Conservation (phyloP, 2,329 filamentous ascomycete genomes). For the Aspergillus persii region DNA sequence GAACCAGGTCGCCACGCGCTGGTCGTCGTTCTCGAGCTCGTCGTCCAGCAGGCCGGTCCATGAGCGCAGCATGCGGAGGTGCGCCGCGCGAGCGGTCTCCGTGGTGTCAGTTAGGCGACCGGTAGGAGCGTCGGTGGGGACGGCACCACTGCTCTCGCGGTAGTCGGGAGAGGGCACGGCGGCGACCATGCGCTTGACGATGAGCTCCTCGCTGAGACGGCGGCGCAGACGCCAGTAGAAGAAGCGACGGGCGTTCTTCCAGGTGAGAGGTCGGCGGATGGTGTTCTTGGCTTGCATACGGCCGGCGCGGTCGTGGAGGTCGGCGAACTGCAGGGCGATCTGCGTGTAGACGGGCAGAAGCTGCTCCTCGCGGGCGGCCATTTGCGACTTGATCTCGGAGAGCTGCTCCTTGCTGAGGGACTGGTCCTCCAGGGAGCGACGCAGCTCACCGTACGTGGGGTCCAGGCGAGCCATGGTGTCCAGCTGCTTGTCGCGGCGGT, state of each 20-base stretch:
- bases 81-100: slow-evolving; percentile 59
- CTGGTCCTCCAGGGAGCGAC: slow-evolving; percentile 70
- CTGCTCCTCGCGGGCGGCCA: slow-evolving; percentile 79
- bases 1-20: slow-evolving; percentile 87
- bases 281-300: slow-evolving; percentile 98
- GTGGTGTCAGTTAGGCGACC: slow-evolving; percentile 24
- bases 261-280: slow-evolving; percentile 79
- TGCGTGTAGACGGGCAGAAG: slow-evolving; percentile 91
- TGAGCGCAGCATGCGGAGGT: slow-evolving; percentile 73
- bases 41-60: slow-evolving; percentile 70
- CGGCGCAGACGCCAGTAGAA: slow-evolving; percentile 99
- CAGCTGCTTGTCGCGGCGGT: slow-evolving; percentile 93
- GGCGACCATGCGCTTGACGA: slow-evolving; percentile 79
- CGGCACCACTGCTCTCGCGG: slow-evolving; percentile 40
- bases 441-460: slow-evolving; percentile 75
- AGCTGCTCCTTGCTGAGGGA: slow-evolving; percentile 71
- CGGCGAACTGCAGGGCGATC: slow-evolving; percentile 94
- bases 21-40: slow-evolving; percentile 76
- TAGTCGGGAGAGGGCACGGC: slow-evolving; percentile 40
- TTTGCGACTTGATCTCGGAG: slow-evolving; percentile 76
- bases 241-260: slow-evolving; percentile 89
- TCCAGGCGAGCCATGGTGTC: slow-evolving; percentile 97
- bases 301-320: slow-evolving; percentile 92
- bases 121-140: slow-evolving; percentile 38
- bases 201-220: slow-evolving; percentile 94